A percentile compares a stretch with the other conserved stretches of the same genome.
These are phyloP conservation scores for Tranzscheliella williamsii DNA, from an alignment of 1,284 basidiomycete genomes.

Conservation along the genomic window DNA sequence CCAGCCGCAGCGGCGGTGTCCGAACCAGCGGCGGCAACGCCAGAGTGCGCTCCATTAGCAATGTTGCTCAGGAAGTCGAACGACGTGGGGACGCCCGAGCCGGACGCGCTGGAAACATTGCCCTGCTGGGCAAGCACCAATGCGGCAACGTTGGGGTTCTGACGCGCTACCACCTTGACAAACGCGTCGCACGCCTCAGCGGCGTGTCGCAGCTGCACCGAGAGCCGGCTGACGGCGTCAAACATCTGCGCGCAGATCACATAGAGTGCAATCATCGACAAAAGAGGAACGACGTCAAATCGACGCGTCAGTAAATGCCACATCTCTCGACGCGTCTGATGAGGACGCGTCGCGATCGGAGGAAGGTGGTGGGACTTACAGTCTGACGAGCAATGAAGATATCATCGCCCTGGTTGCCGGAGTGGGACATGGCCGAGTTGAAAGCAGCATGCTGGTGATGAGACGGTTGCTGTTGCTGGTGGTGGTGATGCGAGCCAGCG, in stretches of 20 bases:
- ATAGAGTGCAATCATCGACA: too few species aligned
- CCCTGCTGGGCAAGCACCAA: slow-evolving; percentile 39
- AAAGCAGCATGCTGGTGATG: slow-evolving; percentile 35
- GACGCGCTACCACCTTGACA: slow-evolving; percentile 39
- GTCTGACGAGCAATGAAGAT: slow-evolving; percentile 40
- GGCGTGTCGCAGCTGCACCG: slow-evolving; percentile 40
- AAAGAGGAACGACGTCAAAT: too few species aligned
- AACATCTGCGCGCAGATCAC: slow-evolving; percentile 45
- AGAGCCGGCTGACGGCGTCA: slow-evolving; percentile 40
- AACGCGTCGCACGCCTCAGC: slow-evolving; percentile 45
- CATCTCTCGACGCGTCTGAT: neutral
- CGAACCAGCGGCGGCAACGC: slow-evolving; percentile 13
- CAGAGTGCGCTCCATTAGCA: slow-evolving; percentile 26
- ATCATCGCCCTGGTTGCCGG: slow-evolving; percentile 31
- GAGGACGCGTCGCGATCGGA: neutral
- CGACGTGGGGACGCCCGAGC: slow-evolving; percentile 14
- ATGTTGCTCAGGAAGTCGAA: slow-evolving; percentile 42
- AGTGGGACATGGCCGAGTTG: slow-evolving; percentile 32
- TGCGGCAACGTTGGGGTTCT: slow-evolving; percentile 45
- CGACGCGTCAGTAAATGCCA: neutral
- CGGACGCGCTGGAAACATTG: slow-evolving; percentile 21
- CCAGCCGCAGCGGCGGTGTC: slow-evolving; percentile 24
- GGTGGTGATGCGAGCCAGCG: slow-evolving; percentile 34
- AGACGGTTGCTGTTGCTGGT: slow-evolving; percentile 24
- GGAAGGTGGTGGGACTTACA: slow-evolving; percentile 7